Evolutionary conservation across 805 yeast genomes (phyloP).

Genomic region (Candida lessepsii): DNA sequence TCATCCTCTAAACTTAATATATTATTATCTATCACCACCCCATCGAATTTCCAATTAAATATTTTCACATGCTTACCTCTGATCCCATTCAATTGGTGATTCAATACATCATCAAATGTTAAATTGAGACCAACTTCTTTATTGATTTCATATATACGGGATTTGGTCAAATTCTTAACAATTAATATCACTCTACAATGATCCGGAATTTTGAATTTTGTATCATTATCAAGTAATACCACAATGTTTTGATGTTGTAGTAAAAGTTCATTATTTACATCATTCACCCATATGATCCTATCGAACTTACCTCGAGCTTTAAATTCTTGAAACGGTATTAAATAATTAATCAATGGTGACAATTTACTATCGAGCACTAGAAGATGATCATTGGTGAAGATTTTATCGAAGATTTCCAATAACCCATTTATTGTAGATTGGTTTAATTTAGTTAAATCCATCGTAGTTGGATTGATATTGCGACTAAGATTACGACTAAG

Average conservation of each 20-base stretch:
- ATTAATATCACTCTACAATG: slow-evolving; percentile 24
- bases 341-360: slow-evolving; percentile 49
- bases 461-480: too few species aligned
- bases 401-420: slow-evolving; percentile 16
- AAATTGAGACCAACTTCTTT: slow-evolving; percentile 16
- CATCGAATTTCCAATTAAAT: slow-evolving; percentile 44
- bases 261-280: slow-evolving; percentile 13
- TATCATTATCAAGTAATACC: slow-evolving; percentile 11
- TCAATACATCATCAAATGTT: slow-evolving; percentile 11
- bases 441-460: slow-evolving; percentile 9
- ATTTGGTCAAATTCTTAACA: slow-evolving; percentile 35
- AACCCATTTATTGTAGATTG: slow-evolving; percentile 8
- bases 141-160: slow-evolving; percentile 33
- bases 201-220: slow-evolving; percentile 12
- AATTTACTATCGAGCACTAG: slow-evolving; percentile 47
- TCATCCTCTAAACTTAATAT: slow-evolving; percentile 39
- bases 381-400: slow-evolving; percentile 27
- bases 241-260: slow-evolving; percentile 16
- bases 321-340: slow-evolving; percentile 55
- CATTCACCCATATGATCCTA: slow-evolving; percentile 47
- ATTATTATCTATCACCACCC: slow-evolving; percentile 42
- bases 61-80: slow-evolving; percentile 39
- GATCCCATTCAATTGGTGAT: slow-evolving; percentile 6
- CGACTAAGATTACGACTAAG: too few species aligned
- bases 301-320: slow-evolving; percentile 51